Evolutionary conservation across 2,329 filamentous ascomycete species (phyloP).

Genomic region (Fusarium sp.): DNA sequence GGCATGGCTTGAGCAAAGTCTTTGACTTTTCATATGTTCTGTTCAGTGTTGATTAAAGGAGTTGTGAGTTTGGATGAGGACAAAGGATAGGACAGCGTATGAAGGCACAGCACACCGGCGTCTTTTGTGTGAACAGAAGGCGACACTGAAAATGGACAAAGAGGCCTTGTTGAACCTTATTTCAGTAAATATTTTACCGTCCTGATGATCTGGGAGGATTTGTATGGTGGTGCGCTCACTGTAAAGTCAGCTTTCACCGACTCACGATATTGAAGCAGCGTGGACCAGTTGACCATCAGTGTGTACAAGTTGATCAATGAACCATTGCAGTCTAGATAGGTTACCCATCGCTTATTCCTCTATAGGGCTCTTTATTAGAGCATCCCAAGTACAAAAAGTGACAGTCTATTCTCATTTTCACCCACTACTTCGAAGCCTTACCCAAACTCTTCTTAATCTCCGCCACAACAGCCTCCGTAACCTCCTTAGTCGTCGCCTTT

Average conservation of each 20-base stretch:
- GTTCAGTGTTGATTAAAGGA: neutral
- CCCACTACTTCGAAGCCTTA: constrained; percentile 10
- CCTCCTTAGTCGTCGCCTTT: constrained; percentile 50
- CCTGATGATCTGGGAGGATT: neutral
- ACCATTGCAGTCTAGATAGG: neutral
- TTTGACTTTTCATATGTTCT: neutral
- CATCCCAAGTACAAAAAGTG: too few species aligned
- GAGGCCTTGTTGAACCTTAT: neutral
- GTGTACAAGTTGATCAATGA: neutral
- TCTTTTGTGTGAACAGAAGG: neutral
- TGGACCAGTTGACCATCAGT: too few species aligned
- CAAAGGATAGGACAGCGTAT: neutral
- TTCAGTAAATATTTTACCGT: neutral
- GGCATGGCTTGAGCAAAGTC: neutral
- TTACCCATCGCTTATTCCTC: neutral
- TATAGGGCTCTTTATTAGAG: neutral
- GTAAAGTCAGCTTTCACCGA: neutral
- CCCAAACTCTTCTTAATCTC: constrained; percentile 37
- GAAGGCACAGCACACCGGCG: neutral
- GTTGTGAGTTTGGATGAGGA: neutral
- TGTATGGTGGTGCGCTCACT: neutral
- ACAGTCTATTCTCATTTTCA: neutral
- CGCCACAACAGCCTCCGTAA: constrained; percentile 50
- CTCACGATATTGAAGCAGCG: neutral
- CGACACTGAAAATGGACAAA: neutral